Base-by-base conservation (phyloP, 73 alveolate species). In the Paramecium primaurelia region DNA sequence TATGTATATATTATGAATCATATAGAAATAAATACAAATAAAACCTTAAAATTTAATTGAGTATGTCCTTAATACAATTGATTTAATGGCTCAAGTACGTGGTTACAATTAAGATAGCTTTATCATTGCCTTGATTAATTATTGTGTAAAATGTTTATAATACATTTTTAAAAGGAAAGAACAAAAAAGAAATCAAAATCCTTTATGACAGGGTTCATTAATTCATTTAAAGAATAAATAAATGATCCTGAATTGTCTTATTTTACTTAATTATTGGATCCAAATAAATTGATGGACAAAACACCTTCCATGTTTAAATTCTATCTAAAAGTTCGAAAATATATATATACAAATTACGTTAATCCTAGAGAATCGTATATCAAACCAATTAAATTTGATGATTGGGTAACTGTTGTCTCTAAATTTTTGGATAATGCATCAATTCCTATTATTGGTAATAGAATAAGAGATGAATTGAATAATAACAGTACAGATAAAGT, bases 261-360 rank as follows among this genome's bases (percentile, higher is more conserved):
- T 38, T 75, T 75, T 38, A 75, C 88, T 9, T 8, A 38, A 4
- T 25, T 75, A 8, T 42, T 75, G 20, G 47, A 38, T 75, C 88
- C 88, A 22, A 30, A 36, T 8, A 75, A 34, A 12, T 38, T 75
- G 30, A 26, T 6, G 0, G 38, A 75, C 5, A 75, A 75, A 42
- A 75, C 88, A 4, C 64, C 88, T 30, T 14, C 36, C 0, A 75
- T 75, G 88, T 38, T 75, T 42, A 38, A 75, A 42, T 75, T 75
- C 60, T 75, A 75, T 75, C 60, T 75, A 30, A 75, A 75, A 20
- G 60, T 75, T 42, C 58, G 88, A 42, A 75, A 75, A 75, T 75
- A 38, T 54, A 75, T 75, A 3, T 75, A 16, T 10, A 10, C 58
- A 3, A 36, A 75, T 42, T 75, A 38, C 14, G 69, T 75, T 25